A percentile compares a stretch with the other conserved stretches of the same genome.
These are phyloP conservation scores for Yamadazyma sp. DNA, from an alignment of 805 yeast genomes.

Conservation along the genomic window DNA sequence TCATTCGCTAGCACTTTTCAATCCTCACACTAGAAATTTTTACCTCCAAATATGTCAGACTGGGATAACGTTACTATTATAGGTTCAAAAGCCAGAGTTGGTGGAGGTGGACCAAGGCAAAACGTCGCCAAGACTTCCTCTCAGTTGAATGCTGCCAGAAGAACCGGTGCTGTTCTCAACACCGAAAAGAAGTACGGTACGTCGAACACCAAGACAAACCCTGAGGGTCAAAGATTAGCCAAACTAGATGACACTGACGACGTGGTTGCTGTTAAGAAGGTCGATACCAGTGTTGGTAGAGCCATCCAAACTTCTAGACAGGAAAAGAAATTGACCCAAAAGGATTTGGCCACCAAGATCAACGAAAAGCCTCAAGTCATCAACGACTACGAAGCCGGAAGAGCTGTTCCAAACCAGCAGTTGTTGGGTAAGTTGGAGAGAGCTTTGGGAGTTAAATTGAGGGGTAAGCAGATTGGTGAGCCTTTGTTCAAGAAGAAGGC, in stretches of 20 bases:
- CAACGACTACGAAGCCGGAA: constrained; percentile 95
- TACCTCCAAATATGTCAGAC: constrained; percentile 55
- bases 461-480: constrained; percentile 94
- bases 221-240: constrained; percentile 94
- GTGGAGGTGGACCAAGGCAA: constrained; percentile 85
- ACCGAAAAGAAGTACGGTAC: constrained; percentile 89
- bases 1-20: too few relatives aligned
- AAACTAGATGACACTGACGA: constrained; percentile 92
- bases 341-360: constrained; percentile 92
- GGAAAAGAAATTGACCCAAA: constrained; percentile 87
- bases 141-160: constrained; percentile 89
- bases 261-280: constrained; percentile 87
- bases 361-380: constrained; percentile 95
- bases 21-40: too few relatives aligned
- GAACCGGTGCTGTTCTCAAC: constrained; percentile 83
- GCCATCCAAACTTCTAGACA: constrained; percentile 82
- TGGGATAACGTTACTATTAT: constrained; percentile 92
- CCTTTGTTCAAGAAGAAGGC: constrained; percentile 67
- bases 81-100: constrained; percentile 85
- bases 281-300: constrained; percentile 82
- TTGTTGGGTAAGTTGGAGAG: constrained; percentile 89
- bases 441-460: constrained; percentile 88
- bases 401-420: constrained; percentile 96
- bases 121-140: constrained; percentile 76
- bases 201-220: constrained; percentile 59